phyloP scores from a whole-genome alignment of 1,284 basidiomycete species.

The Apiotrichum siamense region DNA sequence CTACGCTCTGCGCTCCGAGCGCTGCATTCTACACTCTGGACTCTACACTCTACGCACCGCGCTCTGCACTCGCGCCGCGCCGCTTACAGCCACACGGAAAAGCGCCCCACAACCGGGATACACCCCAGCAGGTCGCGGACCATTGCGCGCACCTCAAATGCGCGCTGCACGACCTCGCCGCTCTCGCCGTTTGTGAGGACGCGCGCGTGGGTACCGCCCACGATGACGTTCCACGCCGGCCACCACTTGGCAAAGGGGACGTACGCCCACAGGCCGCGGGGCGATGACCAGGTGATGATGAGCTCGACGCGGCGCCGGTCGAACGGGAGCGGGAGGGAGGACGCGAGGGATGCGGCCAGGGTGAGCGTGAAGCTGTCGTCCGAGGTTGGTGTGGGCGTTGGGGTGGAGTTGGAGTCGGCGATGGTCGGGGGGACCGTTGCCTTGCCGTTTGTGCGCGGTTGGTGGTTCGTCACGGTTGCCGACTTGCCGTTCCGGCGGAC shows the following conservation, averaged over 20 bases:
- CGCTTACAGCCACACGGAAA: slow-evolving; percentile 7
- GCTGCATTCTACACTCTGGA: too few species aligned
- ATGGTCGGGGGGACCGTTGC: neutral
- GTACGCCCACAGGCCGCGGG: slow-evolving; percentile 5
- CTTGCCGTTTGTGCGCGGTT: neutral
- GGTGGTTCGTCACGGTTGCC: neutral
- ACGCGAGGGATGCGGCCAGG: slow-evolving; percentile 16
- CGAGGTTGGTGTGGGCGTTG: neutral
- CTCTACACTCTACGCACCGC: too few species aligned
- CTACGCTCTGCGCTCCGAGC: too few species aligned
- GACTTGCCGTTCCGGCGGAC: neutral
- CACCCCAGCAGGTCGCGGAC: slow-evolving; percentile 6
- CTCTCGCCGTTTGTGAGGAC: neutral
- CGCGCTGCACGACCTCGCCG: neutral
- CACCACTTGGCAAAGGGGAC: slow-evolving; percentile 11
- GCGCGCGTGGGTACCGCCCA: slow-evolving; percentile 1
- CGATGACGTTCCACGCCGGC: slow-evolving; percentile 7
- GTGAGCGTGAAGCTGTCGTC: slow-evolving; percentile 12
- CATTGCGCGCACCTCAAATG: neutral
- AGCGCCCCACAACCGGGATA: slow-evolving; percentile 16
- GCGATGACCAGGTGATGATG: slow-evolving; percentile 16
- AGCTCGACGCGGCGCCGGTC: slow-evolving; percentile 20
- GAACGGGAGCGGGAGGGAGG: slow-evolving; percentile 14
- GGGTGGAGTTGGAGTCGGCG: neutral
- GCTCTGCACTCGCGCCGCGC: too few species aligned